phyloP scores from a whole-genome alignment of 352 stramenopile species.

The Phytopythium helicoides region DNA sequence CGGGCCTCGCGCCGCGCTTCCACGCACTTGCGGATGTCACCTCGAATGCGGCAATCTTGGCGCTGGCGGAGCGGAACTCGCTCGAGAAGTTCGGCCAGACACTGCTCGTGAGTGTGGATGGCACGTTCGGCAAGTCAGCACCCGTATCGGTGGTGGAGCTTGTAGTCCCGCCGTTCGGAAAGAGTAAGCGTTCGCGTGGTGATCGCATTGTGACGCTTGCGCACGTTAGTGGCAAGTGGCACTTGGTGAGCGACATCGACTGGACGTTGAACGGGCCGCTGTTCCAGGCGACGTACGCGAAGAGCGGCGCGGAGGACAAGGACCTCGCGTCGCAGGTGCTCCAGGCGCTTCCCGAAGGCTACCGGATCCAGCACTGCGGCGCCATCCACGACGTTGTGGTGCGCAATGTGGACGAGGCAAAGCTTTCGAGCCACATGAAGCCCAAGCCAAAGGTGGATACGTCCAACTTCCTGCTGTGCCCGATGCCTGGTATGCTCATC shows the following conservation, averaged over 20 bases:
- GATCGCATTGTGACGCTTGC: slow-evolving; percentile 13
- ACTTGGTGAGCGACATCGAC: slow-evolving; percentile 48
- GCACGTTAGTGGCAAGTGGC: slow-evolving; percentile 32
- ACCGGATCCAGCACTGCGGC: slow-evolving; percentile 82
- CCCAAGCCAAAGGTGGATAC: slow-evolving; percentile 90
- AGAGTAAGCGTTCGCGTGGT: slow-evolving; percentile 29
- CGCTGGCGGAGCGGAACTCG: slow-evolving; percentile 42
- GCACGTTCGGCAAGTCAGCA: slow-evolving; percentile 44
- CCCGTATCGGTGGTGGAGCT: slow-evolving; percentile 48
- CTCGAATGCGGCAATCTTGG: slow-evolving; percentile 31
- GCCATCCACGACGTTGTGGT: slow-evolving; percentile 88
- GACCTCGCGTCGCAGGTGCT: slow-evolving; percentile 63
- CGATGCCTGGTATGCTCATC: slow-evolving; percentile 95
- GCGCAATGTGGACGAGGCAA: slow-evolving; percentile 85
- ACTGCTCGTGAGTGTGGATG: slow-evolving; percentile 55
- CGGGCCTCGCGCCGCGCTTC: slow-evolving; percentile 33
- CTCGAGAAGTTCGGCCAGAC: slow-evolving; percentile 34
- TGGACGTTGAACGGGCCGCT: slow-evolving; percentile 63
- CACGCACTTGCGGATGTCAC: slow-evolving; percentile 25
- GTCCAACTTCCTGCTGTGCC: slow-evolving; percentile 89
- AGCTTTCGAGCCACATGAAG: slow-evolving; percentile 89
- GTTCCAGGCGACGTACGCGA: slow-evolving; percentile 42
- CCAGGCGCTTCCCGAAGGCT: slow-evolving; percentile 61
- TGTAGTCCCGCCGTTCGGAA: slow-evolving; percentile 19
- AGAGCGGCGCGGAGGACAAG: slow-evolving; percentile 17